Percentiles rank a stretch among this genome's conserved stretches.
Evolutionary conservation across 345 rosid species (phyloP).

Genomic region (Eucalyptus guilfoylei): DNA sequence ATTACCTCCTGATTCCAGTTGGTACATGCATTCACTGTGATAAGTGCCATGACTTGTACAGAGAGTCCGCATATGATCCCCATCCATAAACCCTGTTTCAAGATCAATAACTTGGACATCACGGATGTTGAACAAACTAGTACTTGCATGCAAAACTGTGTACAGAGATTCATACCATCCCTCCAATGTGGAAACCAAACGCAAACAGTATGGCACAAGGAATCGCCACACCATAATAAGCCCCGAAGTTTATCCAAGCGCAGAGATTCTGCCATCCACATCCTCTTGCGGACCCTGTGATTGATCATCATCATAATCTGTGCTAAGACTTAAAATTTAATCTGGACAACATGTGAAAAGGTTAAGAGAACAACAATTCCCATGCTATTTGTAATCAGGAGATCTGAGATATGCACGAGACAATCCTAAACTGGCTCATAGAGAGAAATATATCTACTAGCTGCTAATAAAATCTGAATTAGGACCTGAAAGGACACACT

Average conservation of each 20-base stretch:
- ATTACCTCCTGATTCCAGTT: conserved; percentile 31
- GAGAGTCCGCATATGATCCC: conserved; percentile 33
- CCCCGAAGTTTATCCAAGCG: conserved; percentile 29
- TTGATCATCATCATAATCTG: neutral
- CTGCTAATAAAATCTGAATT: neutral
- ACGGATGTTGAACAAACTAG: neutral
- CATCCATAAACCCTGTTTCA: conserved; percentile 35
- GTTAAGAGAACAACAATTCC: neutral
- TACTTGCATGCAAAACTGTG: too few relatives aligned
- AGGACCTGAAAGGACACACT: conserved; percentile 38
- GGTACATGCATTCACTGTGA: conserved; percentile 17
- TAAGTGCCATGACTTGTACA: conserved; percentile 26
- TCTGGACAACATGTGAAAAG: neutral
- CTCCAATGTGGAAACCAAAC: conserved; percentile 23
- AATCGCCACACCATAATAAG: conserved; percentile 38
- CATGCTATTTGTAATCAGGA: neutral
- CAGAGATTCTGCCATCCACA: conserved; percentile 51
- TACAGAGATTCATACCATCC: conserved; percentile 9
- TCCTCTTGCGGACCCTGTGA: conserved; percentile 31
- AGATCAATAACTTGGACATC: neutral
- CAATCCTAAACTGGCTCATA: neutral
- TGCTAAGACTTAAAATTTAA: neutral
- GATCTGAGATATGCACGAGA: neutral
- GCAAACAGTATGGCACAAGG: conserved; percentile 33
- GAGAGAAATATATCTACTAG: neutral